Percentiles rank a stretch among this genome's conserved stretches.
phyloP scores from a whole-genome alignment of 441 rosid genomes.

The Bruguiera hainesii region DNA sequence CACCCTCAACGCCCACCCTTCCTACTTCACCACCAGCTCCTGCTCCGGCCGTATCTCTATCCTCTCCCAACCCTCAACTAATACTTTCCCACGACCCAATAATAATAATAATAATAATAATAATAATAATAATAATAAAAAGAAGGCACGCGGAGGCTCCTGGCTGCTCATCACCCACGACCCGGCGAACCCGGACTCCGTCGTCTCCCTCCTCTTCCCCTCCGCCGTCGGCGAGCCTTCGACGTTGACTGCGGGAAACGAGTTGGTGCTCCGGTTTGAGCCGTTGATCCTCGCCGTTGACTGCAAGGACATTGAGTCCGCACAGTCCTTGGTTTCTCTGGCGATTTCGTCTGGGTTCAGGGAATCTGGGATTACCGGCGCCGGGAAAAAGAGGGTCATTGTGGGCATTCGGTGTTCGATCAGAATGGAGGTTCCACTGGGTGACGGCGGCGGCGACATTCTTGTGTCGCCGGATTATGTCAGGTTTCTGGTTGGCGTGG shows the following conservation, averaged over 20 bases:
- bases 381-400: slow-evolving; percentile 60
- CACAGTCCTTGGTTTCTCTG: slow-evolving; percentile 57
- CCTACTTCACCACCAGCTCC: slow-evolving; percentile 88
- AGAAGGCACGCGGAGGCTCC: slow-evolving; percentile 83
- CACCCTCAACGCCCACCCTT: slow-evolving; percentile 62
- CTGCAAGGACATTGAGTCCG: slow-evolving; percentile 61
- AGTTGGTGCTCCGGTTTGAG: slow-evolving; percentile 80
- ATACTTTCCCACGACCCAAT: slow-evolving; percentile 9
- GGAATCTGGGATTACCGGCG: slow-evolving; percentile 83
- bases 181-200: slow-evolving; percentile 45
- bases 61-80: slow-evolving; percentile 54
- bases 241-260: slow-evolving; percentile 7
- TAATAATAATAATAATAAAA: slow-evolving; percentile 26
- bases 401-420: slow-evolving; percentile 85
- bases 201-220: slow-evolving; percentile 60
- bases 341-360: slow-evolving; percentile 79
- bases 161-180: slow-evolving; percentile 83
- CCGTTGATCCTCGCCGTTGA: slow-evolving; percentile 84
- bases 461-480: slow-evolving; percentile 64
- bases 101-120: slow-evolving; percentile 6
- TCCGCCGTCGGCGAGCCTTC: slow-evolving; percentile 4
- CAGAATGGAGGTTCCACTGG: slow-evolving; percentile 85
- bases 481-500: slow-evolving; percentile 62
- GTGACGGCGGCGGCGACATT: slow-evolving; percentile 42
- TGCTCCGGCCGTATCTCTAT: slow-evolving; percentile 94